Percentiles rank a stretch among this genome's conserved stretches.
Conservation (phyloP, 208 protist species). For the Crithidia fasciculata region DNA sequence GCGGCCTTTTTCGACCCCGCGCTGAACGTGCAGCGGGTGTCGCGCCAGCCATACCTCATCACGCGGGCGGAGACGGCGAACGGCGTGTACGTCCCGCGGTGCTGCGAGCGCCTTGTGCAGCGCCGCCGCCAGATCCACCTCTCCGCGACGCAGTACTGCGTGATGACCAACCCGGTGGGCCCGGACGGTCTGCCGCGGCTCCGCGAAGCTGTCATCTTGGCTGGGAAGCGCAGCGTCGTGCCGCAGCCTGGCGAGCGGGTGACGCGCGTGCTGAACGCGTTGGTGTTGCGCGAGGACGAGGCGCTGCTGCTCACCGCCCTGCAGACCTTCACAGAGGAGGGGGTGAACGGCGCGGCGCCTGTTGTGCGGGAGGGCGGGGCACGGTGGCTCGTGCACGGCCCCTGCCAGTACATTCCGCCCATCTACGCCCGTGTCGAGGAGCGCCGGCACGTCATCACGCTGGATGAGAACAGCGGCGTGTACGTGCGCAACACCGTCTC, state of each 20-base stretch:
- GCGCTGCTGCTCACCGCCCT: conserved; percentile 27
- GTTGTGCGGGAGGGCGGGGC: conserved; percentile 37
- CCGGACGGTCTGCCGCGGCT: conserved; percentile 57
- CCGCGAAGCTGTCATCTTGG: conserved; percentile 83
- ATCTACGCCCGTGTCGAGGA: conserved; percentile 92
- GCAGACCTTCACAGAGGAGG: conserved; percentile 26
- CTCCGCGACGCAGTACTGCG: conserved; percentile 89
- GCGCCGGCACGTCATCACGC: conserved; percentile 80
- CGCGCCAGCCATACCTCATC: conserved; percentile 87
- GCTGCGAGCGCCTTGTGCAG: conserved; percentile 62
- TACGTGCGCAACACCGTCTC: conserved; percentile 95
- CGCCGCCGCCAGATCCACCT: conserved; percentile 50
- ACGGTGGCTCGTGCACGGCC: conserved; percentile 95
- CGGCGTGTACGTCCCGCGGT: conserved; percentile 61
- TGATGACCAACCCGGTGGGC: conserved; percentile 91
- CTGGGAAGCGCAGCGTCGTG: conserved; percentile 82
- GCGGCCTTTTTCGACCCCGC: conserved; percentile 56
- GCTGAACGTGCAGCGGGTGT: conserved; percentile 69
- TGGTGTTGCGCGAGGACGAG: conserved; percentile 64
- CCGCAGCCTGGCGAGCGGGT: conserved; percentile 67
- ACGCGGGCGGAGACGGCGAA: conserved; percentile 64
- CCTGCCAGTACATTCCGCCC: conserved; percentile 91
- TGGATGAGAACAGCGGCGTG: conserved; percentile 95
- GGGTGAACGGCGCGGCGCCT: neutral
- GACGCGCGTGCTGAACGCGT: conserved; percentile 50